phyloP scores from a whole-genome alignment of 2,329 filamentous ascomycete genomes.

The Purpureocillium lavendulum region DNA sequence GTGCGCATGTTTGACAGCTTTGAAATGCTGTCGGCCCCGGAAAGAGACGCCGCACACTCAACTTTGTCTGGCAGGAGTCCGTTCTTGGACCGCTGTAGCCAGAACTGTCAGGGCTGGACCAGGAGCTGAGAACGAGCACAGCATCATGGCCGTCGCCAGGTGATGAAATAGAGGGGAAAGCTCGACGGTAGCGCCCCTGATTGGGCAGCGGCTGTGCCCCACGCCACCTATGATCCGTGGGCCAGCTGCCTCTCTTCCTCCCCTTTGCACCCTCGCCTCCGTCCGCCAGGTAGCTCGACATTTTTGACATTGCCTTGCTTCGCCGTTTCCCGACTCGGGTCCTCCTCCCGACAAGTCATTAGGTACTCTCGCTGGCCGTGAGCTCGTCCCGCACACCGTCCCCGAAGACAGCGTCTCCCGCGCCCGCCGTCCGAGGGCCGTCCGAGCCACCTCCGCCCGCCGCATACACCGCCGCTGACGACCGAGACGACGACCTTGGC shows the following conservation, averaged over 20 bases:
- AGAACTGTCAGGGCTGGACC: neutral
- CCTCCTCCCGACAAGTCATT: neutral
- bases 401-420: conserved; percentile 2
- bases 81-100: too few relatives aligned
- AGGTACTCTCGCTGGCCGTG: conserved; percentile 9
- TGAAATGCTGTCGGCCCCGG: too few relatives aligned
- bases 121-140: too few relatives aligned
- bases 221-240: neutral
- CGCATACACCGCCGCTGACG: neutral
- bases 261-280: neutral
- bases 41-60: too few relatives aligned
- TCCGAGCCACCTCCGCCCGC: too few relatives aligned
- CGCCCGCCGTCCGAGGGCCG: neutral
- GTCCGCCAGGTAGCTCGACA: neutral
- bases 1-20: too few relatives aligned
- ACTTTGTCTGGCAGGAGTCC: too few relatives aligned
- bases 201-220: conserved; percentile 1
- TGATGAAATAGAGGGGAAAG: conserved; percentile 3
- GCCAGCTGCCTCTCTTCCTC: conserved; percentile 6
- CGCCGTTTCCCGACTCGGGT: neutral
- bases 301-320: neutral
- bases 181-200: conserved; percentile 2
- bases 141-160: too few relatives aligned
- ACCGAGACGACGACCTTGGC: neutral
- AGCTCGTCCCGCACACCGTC: conserved; percentile 1